Base-by-base conservation (phyloP, 2,329 filamentous ascomycete species). In the Neurospora crassa region DNA sequence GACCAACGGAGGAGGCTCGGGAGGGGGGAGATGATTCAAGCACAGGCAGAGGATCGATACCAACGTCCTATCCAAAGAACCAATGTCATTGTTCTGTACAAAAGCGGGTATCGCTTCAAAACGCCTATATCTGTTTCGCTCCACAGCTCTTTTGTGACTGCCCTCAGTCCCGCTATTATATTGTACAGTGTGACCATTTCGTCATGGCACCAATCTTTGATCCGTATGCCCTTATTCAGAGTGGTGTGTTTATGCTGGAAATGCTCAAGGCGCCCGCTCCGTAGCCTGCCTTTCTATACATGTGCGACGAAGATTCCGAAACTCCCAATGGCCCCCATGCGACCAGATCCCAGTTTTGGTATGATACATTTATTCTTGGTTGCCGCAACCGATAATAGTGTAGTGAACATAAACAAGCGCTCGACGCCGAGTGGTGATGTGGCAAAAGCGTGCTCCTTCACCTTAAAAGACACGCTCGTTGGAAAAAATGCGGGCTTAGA, bases 401-500 rank as follows among this genome's bases (percentile, higher is more conserved):
- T 63, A 63, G 53, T 67, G 47, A 70, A 67, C 47, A 43, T 70
- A 18, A 42, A 70, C 37, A 67, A n/a, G 69, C 43, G 53, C 37
- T 29, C 67, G 67, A 67, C 47, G 63, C 24, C 43, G 40, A 69
- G 37, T 67, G 68, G 16, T 43, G 12, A 24, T 63, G 29, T 34
- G 53, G 29, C 24, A 37, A 69, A 69, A 20, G n/a, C 63, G 43
- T 24, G 43, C 45, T 14, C 24, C 29, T 63, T 42, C 37, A 34
- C 42, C 29, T 63, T 63, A 37, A n/a, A 34, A 68, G 69, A 12
- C n/a, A 67, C 67, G 53, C 68, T 53, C 40, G 14, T 47, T 40
- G 40, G 45, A 47, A 34, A 70, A 20, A 14, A 68, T 29, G 37
- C 40, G 14, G 34, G 70, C 45, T 83, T 82, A 89, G 76, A 88